These are phyloP conservation scores for Ophiosphaerella narmari DNA, from an alignment of 2,329 filamentous ascomycete genomes.

Conservation along the genomic window DNA sequence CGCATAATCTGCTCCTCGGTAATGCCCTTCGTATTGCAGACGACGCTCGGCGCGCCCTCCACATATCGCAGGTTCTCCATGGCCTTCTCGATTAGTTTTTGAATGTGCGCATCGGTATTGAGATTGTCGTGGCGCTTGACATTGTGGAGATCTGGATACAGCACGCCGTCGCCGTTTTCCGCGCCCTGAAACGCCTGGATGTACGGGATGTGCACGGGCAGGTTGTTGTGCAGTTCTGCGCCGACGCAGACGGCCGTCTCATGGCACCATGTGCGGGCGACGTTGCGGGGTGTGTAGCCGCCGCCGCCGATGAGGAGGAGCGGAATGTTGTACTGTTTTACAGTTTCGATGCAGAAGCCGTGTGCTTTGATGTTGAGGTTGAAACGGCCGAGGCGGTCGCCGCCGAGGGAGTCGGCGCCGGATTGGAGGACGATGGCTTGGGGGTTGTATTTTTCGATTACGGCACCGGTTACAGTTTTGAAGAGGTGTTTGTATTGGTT, in stretches of 20 bases:
- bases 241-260: constrained; percentile 91
- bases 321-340: constrained; percentile 79
- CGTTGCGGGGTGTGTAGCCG: constrained; percentile 94
- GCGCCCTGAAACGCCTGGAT: constrained; percentile 81
- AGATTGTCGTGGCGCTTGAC: constrained; percentile 74
- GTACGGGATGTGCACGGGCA: constrained; percentile 83
- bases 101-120: constrained; percentile 76
- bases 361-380: constrained; percentile 96
- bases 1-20: constrained; percentile 65
- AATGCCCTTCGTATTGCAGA: constrained; percentile 78
- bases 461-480: constrained; percentile 75
- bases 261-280: constrained; percentile 94
- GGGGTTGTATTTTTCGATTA: constrained; percentile 83
- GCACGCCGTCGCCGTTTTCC: constrained; percentile 68
- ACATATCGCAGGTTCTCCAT: constrained; percentile 87
- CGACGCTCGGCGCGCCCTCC: constrained; percentile 73
- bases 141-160: constrained; percentile 88
- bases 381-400: constrained; percentile 91
- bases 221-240: constrained; percentile 70
- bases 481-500: constrained; percentile 87
- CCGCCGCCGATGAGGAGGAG: constrained; percentile 91
- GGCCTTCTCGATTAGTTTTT: constrained; percentile 76
- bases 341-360: constrained; percentile 85
- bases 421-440: constrained; percentile 93
- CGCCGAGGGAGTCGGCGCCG: constrained; percentile 90